These are phyloP conservation scores for Myxozyma vanderwaltii DNA, from an alignment of 805 yeast genomes.

Conservation along the genomic window DNA sequence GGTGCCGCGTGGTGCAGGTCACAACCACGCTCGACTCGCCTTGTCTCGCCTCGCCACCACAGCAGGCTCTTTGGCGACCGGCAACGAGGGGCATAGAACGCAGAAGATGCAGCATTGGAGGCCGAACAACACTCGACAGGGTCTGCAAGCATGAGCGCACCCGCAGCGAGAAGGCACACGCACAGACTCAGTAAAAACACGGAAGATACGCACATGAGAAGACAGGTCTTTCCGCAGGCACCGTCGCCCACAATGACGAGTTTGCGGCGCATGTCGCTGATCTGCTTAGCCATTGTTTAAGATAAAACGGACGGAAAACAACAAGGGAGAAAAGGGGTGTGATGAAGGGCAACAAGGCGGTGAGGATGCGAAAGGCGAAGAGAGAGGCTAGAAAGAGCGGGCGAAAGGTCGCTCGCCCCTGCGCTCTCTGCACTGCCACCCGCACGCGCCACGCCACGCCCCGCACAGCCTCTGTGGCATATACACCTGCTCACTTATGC, in stretches of 20 bases:
- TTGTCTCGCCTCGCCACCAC: too few species aligned
- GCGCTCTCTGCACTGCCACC: too few species aligned
- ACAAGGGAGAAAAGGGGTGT: neutral
- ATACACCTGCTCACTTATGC: constrained; percentile 2
- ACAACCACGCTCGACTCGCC: too few species aligned
- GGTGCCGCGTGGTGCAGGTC: too few species aligned
- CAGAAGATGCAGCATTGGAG: too few species aligned
- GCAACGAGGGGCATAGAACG: too few species aligned
- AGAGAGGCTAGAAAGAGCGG: constrained; percentile 1
- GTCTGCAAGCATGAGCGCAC: too few species aligned
- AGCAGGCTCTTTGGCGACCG: too few species aligned
- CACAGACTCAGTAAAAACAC: neutral
- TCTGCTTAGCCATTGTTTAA: constrained; percentile 26
- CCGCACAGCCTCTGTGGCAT: neutral
- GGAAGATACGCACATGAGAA: constrained; percentile 54
- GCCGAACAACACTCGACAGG: too few species aligned
- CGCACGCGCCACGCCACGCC: constrained; percentile 7
- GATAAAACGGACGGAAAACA: neutral
- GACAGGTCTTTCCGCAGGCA: constrained; percentile 95
- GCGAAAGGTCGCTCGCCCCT: constrained; percentile 7
- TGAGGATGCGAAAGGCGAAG: neutral
- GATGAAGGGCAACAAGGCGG: neutral
- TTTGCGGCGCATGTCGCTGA: constrained; percentile 47
- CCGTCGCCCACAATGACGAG: constrained; percentile 96
- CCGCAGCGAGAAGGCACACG: constrained; percentile 9